Conservation (phyloP, 2,329 filamentous ascomycete species). For the Uncinocarpus reesii region DNA sequence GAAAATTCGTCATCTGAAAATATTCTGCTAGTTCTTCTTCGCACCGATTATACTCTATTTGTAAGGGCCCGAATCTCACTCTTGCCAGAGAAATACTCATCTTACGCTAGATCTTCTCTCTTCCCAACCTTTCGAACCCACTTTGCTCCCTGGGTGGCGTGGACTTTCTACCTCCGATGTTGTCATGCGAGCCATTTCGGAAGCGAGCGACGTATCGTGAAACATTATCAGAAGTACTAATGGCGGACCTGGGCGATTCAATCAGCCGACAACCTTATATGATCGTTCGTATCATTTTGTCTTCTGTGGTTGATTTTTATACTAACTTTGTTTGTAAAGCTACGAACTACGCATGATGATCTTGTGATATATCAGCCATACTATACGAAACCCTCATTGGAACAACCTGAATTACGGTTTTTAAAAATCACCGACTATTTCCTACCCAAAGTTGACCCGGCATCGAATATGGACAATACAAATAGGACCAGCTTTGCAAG, state of each 20-base stretch:
- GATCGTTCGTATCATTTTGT: constrained; percentile 50
- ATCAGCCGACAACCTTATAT: constrained; percentile 64
- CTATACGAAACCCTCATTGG: constrained; percentile 30
- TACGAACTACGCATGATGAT: constrained; percentile 71
- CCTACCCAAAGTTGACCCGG: constrained; percentile 49
- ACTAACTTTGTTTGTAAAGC: constrained; percentile 35
- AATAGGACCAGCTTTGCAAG: constrained; percentile 26
- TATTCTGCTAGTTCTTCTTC: constrained; percentile 67
- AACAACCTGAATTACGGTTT: constrained; percentile 51
- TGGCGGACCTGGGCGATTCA: constrained; percentile 74
- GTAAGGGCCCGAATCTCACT: constrained; percentile 42
- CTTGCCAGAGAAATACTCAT: background rate
- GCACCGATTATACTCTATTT: constrained; percentile 60
- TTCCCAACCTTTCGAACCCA: constrained; percentile 61
- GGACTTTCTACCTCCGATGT: constrained; percentile 62
- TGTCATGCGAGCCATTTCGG: constrained; percentile 60
- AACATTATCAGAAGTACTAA: constrained; percentile 63
- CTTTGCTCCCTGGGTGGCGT: constrained; percentile 68
- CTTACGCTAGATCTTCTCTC: constrained; percentile 56
- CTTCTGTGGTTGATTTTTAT: background rate
- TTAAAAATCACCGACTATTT: constrained; percentile 61
- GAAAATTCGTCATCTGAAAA: constrained; percentile 33
- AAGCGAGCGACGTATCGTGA: constrained; percentile 64
- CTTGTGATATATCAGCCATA: constrained; percentile 80
- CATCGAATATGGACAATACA: constrained; percentile 19